Percentiles rank a stretch among this genome's conserved stretches.
These are phyloP conservation scores for Aspergillus fructus DNA, from an alignment of 2,329 filamentous ascomycete species.

Conservation along the genomic window DNA sequence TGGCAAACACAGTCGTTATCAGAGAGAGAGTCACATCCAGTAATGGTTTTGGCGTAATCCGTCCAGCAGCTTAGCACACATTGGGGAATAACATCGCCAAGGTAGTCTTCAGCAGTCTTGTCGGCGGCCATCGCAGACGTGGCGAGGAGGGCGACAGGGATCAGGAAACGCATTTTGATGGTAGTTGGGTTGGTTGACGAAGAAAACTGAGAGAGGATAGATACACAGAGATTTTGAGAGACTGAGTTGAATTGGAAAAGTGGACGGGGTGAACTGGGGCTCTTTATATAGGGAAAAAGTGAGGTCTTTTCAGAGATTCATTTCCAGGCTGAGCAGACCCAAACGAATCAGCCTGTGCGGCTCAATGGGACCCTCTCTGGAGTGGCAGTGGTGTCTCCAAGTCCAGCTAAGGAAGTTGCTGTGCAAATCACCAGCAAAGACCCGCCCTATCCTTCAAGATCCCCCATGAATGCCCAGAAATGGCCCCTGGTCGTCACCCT, in stretches of 20 bases:
- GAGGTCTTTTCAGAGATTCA: not conserved
- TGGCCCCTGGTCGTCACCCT: not conserved
- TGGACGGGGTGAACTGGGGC: not conserved
- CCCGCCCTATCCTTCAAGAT: not conserved
- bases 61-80: not conserved
- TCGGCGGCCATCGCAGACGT: not conserved
- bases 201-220: not conserved
- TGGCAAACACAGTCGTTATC: conserved; percentile 1
- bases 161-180: conserved; percentile 10
- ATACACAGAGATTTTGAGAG: no score
- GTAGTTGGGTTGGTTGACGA: not conserved
- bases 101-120: not conserved
- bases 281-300: not conserved
- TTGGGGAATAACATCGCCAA: not conserved
- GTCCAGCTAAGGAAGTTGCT: not conserved
- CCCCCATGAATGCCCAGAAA: not conserved
- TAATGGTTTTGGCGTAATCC: not conserved
- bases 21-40: not conserved
- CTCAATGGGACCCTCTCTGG: not conserved
- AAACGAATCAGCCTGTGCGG: not conserved
- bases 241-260: not conserved
- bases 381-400: not conserved
- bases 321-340: not conserved
- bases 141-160: conserved; percentile 3
- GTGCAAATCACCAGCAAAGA: not conserved